Conservation (phyloP, 306 rosid genomes). For the Rosa multiflora region DNA sequence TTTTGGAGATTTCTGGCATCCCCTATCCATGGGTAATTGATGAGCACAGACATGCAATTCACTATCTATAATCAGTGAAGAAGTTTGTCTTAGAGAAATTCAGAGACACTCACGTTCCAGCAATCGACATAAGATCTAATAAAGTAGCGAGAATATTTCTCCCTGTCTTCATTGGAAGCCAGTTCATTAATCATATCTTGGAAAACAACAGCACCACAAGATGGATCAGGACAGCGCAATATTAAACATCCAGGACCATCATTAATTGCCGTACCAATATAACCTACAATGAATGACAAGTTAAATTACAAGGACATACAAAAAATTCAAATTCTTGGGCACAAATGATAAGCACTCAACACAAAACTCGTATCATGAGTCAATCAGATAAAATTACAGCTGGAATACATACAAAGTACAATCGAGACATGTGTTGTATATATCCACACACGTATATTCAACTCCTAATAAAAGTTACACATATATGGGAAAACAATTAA, state of each 20-base stretch:
- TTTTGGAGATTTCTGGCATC: not conserved
- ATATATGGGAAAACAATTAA: not conserved
- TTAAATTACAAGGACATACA: not conserved
- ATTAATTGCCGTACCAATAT: conserved; percentile 76
- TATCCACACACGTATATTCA: not conserved
- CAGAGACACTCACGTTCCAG: conserved; percentile 66
- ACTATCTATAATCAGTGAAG: not conserved
- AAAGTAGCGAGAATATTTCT: conserved; percentile 75
- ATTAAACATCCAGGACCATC: conserved; percentile 94
- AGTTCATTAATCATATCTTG: conserved; percentile 70
- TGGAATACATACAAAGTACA: not conserved
- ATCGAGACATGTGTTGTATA: not conserved
- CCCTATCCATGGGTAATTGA: not conserved
- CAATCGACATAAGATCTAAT: conserved; percentile 91
- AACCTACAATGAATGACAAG: conserved; percentile 37
- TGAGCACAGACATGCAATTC: not conserved
- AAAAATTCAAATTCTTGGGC: not conserved
- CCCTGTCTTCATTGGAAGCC: conserved; percentile 57
- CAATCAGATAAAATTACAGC: not conserved
- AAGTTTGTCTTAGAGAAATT: not conserved
- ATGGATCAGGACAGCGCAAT: conserved; percentile 92
- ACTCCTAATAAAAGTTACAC: not conserved
- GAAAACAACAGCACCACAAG: conserved; percentile 77
- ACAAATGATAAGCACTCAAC: not conserved
- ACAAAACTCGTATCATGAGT: not conserved